Evolutionary conservation across 345 rosid genomes (phyloP), one percentile per base, ranked within the genome.

Genomic region (Physaria fendleri): DNA sequence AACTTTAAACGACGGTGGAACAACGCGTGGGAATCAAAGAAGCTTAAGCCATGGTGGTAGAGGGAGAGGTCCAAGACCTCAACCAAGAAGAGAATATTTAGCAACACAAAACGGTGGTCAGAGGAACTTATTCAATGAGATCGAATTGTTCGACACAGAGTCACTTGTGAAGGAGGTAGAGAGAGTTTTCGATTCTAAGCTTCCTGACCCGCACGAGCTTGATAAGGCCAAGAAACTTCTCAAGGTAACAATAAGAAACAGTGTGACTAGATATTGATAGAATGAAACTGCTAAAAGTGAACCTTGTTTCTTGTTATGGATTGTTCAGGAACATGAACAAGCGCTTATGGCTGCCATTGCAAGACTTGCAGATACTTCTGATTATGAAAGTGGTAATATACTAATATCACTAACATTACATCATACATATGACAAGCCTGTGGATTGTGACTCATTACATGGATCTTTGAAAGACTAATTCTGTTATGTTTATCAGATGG

Each of bases 241-340:
- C 27, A 90, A 79, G 79, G 99, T 90, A 55, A 75, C 78, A 44
- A 48, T 9, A 57, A 39, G 15, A 47, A 29, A 29, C 27, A 5
- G 6, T 59, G 22, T 16, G 56, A 47, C 12, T 29, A 57, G 8
- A 56, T 46, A 35, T 18, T 1, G 2, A 20, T 30, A 21, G 33
- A 20, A 29, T 34, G 12, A 35, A 51, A 25, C 8, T 20, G 30
- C 23, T 9, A 3, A 5, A 14, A 14, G 43, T 64, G 24, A 59
- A 59, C 8, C 44, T 37, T 57, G 23, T 8, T 47, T 4, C n/a
- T 0, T 35, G 39, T 48, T 39, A 15, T 57, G 64, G 43, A 58
- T 61, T 28, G 43, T 74, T 74, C 88, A 93, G 99, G 99, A 93
- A 27, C 99, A 93, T 66, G 99, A 93, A 68, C 95, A 78, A 48